Evolutionary conservation across 352 stramenopile genomes (phyloP), one percentile per base, ranked within the genome.

Genomic region (Stephanocyclus meneghinianus): DNA sequence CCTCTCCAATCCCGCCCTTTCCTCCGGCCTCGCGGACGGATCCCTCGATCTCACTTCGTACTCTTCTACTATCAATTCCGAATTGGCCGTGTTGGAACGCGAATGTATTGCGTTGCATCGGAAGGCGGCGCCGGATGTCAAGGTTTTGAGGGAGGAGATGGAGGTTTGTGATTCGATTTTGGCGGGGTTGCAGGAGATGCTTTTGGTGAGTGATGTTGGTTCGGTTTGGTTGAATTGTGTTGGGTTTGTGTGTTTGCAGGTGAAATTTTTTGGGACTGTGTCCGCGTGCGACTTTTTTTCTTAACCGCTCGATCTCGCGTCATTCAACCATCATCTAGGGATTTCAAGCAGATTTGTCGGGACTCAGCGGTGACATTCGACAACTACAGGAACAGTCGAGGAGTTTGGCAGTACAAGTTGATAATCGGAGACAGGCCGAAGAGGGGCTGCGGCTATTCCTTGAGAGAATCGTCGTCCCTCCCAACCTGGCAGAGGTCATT

Each of bases 311-410:
- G 2, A 32, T 26, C 15, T 32, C 2, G 15, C 8, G 3, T 32
- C 7, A 11, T 32, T 37, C 26, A 59, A 32, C 18, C 30, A 32
- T 40, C 7, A 59, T 99, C 45, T 84, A 98, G 26, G 96, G 96
- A 7, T 99, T 99, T 87, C 96, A 99, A 89, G 96, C 96, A 2
- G 96, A 99, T 87, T 86, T 99, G 6, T 97, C 96, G 29, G 96
- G 96, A 50, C 97, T 99, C 75, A 98, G 94, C 76, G 95, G 97
- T 61, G 97, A 99, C 84, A 99, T 99, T 83, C 94, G 95, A 63
- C 91, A 98, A 66, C 83, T 99, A 10, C 97, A 99, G 92, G 94
- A 98, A 75, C 95, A 98, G 62, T 97, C 91, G 15, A 95, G 96
- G 61, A 92, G 87, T 56, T 95, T 98, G 88, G 97, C 96, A 63